Conservation (phyloP, 306 rosid species). For the Vigna unguiculata region DNA sequence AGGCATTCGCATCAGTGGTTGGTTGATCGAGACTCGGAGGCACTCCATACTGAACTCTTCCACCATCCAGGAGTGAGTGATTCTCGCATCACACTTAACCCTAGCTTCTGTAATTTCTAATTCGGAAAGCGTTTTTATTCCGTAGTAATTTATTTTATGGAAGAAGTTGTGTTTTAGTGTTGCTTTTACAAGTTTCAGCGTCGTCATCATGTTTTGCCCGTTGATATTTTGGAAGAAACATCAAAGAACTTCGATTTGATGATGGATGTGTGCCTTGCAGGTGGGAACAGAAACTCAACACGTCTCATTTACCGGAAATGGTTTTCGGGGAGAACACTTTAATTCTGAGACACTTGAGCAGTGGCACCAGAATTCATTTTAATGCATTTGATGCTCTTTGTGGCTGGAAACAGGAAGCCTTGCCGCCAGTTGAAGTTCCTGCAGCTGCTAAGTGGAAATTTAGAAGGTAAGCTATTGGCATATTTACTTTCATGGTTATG, state of each 20-base stretch:
- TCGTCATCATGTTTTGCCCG: not conserved
- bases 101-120: slow-evolving; percentile 10
- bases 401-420: slow-evolving; percentile 96
- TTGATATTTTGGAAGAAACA: slow-evolving; percentile 13
- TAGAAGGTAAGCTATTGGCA: slow-evolving; percentile 60
- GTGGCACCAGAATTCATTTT: slow-evolving; percentile 78
- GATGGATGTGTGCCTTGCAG: slow-evolving; percentile 55
- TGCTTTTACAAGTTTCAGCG: not conserved
- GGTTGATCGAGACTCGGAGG: slow-evolving; percentile 83
- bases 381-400: slow-evolving; percentile 91
- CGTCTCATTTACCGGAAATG: slow-evolving; percentile 96
- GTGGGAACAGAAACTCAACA: slow-evolving; percentile 87
- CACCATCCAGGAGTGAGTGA: slow-evolving; percentile 55
- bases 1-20: slow-evolving; percentile 81
- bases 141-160: not conserved
- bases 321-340: slow-evolving; percentile 86
- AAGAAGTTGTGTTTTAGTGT: not conserved
- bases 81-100: slow-evolving; percentile 27
- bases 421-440: slow-evolving; percentile 97
- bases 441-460: slow-evolving; percentile 99
- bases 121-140: slow-evolving; percentile 1
- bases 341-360: slow-evolving; percentile 67
- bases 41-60: slow-evolving; percentile 80
- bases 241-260: slow-evolving; percentile 4
- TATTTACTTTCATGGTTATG: slow-evolving; percentile 20